Evolutionary conservation across 345 rosid species (phyloP).

Genomic region (Cardamine occulta): DNA sequence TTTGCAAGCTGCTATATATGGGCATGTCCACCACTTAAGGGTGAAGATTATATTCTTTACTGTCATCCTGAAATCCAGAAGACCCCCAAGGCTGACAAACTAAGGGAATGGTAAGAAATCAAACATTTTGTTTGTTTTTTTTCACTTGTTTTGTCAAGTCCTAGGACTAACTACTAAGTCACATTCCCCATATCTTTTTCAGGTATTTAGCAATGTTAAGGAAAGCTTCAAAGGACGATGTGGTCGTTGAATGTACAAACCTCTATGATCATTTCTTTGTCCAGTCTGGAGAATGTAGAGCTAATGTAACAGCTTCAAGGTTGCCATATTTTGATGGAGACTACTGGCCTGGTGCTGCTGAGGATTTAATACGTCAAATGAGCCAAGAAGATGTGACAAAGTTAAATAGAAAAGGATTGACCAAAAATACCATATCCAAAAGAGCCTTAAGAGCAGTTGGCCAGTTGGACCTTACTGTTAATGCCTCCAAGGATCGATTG

Average conservation of each 20-base stretch:
- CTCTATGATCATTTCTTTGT: constrained; percentile 86
- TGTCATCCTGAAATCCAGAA: constrained; percentile 99
- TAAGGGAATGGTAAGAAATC: constrained; percentile 80
- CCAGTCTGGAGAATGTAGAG: constrained; percentile 70
- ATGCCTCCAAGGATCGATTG: constrained; percentile 86
- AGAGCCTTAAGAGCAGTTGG: constrained; percentile 86
- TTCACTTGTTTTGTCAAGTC: constrained; percentile 2
- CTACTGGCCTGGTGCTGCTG: constrained; percentile 98
- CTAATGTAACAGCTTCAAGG: constrained; percentile 90
- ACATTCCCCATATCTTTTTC: constrained; percentile 17
- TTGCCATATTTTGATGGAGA: constrained; percentile 98
- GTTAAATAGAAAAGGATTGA: constrained; percentile 70
- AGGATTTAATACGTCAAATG: constrained; percentile 76
- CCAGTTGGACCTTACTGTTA: constrained; percentile 81
- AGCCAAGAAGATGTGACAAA: constrained; percentile 77
- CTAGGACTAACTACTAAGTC: not conserved
- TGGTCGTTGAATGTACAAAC: constrained; percentile 82
- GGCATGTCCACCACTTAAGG: constrained; percentile 99
- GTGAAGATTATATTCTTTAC: constrained; percentile 90
- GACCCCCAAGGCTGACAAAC: constrained; percentile 90
- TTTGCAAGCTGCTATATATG: constrained; percentile 97
- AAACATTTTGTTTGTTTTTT: constrained; percentile 50
- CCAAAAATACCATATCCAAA: constrained; percentile 77
- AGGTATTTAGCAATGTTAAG: constrained; percentile 88
- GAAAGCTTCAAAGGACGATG: constrained; percentile 77